Evolutionary conservation across 1,284 basidiomycete genomes (phyloP).

Genomic region (Rhodotorula sp.): DNA sequence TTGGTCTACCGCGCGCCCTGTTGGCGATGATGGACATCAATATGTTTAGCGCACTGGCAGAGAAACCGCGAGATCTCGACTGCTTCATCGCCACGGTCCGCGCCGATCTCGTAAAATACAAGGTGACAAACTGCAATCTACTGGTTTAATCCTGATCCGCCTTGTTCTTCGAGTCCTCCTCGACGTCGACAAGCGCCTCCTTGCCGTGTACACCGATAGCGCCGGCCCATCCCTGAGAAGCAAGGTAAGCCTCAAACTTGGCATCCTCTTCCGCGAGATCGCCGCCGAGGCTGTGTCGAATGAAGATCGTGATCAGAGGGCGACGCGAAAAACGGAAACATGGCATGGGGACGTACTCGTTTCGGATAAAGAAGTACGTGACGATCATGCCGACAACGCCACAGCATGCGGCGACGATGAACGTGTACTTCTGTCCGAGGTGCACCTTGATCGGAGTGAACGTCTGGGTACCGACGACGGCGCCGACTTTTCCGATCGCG

Average conservation of each 20-base stretch:
- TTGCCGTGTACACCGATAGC: slow-evolving; percentile 55
- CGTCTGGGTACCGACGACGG: slow-evolving; percentile 67
- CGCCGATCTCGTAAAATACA: too few species aligned
- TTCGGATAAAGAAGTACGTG: slow-evolving; percentile 62
- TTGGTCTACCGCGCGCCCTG: too few species aligned
- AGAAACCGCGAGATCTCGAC: too few species aligned
- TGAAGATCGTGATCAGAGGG: background rate
- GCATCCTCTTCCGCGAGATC: slow-evolving; percentile 68
- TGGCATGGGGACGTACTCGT: slow-evolving; percentile 24
- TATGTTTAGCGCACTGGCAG: too few species aligned
- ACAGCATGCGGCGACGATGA: slow-evolving; percentile 68
- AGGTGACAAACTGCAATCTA: too few species aligned
- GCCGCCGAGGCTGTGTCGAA: slow-evolving; percentile 49
- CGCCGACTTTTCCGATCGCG: slow-evolving; percentile 71
- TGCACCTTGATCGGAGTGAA: slow-evolving; percentile 44
- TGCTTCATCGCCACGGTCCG: too few species aligned
- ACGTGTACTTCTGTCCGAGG: slow-evolving; percentile 56
- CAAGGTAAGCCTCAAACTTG: slow-evolving; percentile 62
- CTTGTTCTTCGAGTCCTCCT: background rate
- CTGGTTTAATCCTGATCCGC: too few species aligned
- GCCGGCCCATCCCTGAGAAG: slow-evolving; percentile 65
- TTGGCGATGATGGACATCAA: too few species aligned
- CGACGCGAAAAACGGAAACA: too few species aligned
- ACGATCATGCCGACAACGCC: slow-evolving; percentile 63
- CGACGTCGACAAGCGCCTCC: slow-evolving; percentile 29